Percentiles rank a stretch among this genome's conserved stretches.
Evolutionary conservation across 1,284 basidiomycete species (phyloP).

Genomic region (Ceraceosorus bombacis): DNA sequence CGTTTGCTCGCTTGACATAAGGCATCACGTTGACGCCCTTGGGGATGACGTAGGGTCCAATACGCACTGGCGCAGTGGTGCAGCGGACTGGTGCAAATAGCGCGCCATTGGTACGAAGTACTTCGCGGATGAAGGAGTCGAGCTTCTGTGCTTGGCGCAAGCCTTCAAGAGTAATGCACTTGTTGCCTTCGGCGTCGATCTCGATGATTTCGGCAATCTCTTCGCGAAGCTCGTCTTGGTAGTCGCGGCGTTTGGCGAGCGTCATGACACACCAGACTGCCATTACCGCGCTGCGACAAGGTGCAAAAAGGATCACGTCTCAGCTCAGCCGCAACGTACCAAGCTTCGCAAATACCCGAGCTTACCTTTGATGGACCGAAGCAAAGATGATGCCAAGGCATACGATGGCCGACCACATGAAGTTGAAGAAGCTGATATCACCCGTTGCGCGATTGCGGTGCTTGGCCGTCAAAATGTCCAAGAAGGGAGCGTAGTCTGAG

Average conservation of each 20-base stretch:
- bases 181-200: constrained; percentile 12
- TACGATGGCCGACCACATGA: constrained; percentile 13
- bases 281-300: constrained; percentile 7
- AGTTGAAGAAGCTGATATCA: constrained; percentile 10
- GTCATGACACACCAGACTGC: constrained; percentile 13
- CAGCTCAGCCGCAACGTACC: background rate
- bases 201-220: constrained; percentile 11
- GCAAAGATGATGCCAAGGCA: constrained; percentile 15
- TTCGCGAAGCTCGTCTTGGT: constrained; percentile 9
- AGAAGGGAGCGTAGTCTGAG: constrained; percentile 11
- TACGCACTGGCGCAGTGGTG: constrained; percentile 8
- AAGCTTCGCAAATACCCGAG: background rate
- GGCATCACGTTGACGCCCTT: constrained; percentile 10
- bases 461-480: constrained; percentile 10
- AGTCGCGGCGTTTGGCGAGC: constrained; percentile 8
- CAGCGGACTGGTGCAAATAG: constrained; percentile 13
- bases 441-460: constrained; percentile 12
- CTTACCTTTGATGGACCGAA: constrained; percentile 10
- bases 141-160: constrained; percentile 9
- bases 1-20: constrained; percentile 16
- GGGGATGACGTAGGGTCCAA: constrained; percentile 12
- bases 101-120: constrained; percentile 12
- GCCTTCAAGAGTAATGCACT: constrained; percentile 3
- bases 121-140: constrained; percentile 16
- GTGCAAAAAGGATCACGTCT: background rate